These are phyloP conservation scores for Echites panduratus DNA, from an alignment of 257 asterid species.

Conservation along the genomic window DNA sequence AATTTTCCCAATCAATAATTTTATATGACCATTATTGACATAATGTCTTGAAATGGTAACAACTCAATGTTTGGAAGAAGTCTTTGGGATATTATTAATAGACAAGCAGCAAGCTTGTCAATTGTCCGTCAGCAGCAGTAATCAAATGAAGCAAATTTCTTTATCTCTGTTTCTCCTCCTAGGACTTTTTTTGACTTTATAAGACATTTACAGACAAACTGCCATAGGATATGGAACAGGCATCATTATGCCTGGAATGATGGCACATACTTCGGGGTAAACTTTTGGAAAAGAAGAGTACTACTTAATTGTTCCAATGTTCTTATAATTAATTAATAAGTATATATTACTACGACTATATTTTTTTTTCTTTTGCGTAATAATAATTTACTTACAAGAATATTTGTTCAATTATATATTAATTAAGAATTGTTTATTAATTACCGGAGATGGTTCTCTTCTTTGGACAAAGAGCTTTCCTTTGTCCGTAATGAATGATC, in stretches of 20 bases:
- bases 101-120: background rate
- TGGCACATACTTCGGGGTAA: constrained; percentile 1
- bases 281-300: background rate
- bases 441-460: background rate
- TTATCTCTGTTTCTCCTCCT: background rate
- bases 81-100: background rate
- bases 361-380: no score
- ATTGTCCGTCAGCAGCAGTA: background rate
- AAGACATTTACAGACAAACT: background rate
- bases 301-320: background rate
- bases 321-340: background rate
- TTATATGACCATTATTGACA: no score
- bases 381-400: background rate
- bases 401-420: background rate
- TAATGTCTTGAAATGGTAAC: no score
- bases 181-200: constrained; percentile 1
- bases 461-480: background rate
- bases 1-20: no score
- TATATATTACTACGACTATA: no score
- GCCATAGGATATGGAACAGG: background rate
- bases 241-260: constrained; percentile 6
- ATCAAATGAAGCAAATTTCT: background rate
- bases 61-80: no score
- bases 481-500: constrained; percentile 1
- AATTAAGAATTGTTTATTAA: background rate